These are phyloP conservation scores for Marsdenia floribunda DNA, from an alignment of 257 asterid genomes.

Conservation along the genomic window DNA sequence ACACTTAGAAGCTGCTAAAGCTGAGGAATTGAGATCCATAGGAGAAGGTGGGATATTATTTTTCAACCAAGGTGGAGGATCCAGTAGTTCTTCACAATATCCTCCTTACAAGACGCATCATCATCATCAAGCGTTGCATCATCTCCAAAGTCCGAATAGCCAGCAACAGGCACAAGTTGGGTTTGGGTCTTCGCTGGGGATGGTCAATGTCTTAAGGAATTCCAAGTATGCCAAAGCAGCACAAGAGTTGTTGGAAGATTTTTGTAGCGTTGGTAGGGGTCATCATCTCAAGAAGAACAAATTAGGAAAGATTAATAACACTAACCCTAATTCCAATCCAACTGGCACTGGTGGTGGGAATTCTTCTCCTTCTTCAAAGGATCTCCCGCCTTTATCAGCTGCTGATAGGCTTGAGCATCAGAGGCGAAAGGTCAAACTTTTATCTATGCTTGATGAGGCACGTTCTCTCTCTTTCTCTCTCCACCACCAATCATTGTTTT, in stretches of 20 bases:
- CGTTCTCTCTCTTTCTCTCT: slow-evolving; percentile 22
- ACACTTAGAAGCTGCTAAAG: slow-evolving; percentile 65
- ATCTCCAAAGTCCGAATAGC: slow-evolving; percentile 26
- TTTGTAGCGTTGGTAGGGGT: slow-evolving; percentile 90
- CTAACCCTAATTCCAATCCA: slow-evolving; percentile 45
- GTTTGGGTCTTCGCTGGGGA: slow-evolving; percentile 40
- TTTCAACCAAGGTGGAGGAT: slow-evolving; percentile 56
- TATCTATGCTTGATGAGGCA: slow-evolving; percentile 99
- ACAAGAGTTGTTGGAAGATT: slow-evolving; percentile 80
- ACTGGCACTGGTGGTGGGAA: slow-evolving; percentile 19
- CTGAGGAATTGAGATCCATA: slow-evolving; percentile 56
- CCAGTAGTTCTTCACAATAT: slow-evolving; percentile 33
- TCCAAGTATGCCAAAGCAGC: slow-evolving; percentile 78
- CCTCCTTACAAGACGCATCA: slow-evolving; percentile 40
- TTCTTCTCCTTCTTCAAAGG: slow-evolving; percentile 52
- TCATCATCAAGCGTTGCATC: slow-evolving; percentile 14
- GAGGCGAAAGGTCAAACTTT: slow-evolving; percentile 93
- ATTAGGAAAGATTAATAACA: slow-evolving; percentile 17
- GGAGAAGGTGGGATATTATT: slow-evolving; percentile 63
- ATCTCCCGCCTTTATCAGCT: slow-evolving; percentile 59
- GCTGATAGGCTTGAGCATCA: slow-evolving; percentile 92
- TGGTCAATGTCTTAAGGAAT: slow-evolving; percentile 56
- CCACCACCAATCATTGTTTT: slow-evolving; percentile 41
- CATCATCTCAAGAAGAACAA: slow-evolving; percentile 67
- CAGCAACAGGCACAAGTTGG: slow-evolving; percentile 37